Evolutionary conservation across 176 grass and related monocot species (phyloP).

Genomic region (Melocanna baccifera): DNA sequence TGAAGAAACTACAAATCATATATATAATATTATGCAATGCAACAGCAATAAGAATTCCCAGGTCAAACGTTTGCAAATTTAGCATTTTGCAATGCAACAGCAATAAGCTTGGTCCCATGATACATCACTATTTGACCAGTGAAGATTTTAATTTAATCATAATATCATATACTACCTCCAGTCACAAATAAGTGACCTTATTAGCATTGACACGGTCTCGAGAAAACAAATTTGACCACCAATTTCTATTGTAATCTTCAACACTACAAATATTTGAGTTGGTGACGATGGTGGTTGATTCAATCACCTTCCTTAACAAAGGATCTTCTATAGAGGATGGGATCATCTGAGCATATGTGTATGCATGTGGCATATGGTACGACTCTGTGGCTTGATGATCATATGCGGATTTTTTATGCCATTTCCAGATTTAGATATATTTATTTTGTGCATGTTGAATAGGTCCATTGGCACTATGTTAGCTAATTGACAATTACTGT

Average conservation of each 20-base stretch:
- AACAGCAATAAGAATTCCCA: neutral
- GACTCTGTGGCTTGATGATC: no score
- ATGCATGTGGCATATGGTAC: no score
- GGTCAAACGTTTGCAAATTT: neutral
- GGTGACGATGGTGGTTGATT: neutral
- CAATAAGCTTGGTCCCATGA: neutral
- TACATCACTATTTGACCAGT: neutral
- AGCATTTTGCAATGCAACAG: neutral
- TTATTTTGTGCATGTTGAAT: no score
- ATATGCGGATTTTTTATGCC: no score
- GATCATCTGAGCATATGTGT: no score
- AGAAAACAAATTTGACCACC: conserved; percentile 1
- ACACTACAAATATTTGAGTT: neutral
- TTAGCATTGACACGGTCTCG: neutral
- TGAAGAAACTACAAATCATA: neutral
- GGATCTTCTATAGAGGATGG: no score
- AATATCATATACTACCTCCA: neutral
- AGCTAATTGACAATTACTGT: no score
- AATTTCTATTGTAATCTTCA: neutral
- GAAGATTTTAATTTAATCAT: neutral
- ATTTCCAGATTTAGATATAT: no score
- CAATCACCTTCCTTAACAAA: no score
- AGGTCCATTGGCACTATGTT: no score
- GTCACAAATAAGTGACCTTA: neutral
- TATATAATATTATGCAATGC: neutral